Evolutionary conservation across 2,329 filamentous ascomycete genomes (phyloP).

Genomic region (Basipetospora chlamydospora): DNA sequence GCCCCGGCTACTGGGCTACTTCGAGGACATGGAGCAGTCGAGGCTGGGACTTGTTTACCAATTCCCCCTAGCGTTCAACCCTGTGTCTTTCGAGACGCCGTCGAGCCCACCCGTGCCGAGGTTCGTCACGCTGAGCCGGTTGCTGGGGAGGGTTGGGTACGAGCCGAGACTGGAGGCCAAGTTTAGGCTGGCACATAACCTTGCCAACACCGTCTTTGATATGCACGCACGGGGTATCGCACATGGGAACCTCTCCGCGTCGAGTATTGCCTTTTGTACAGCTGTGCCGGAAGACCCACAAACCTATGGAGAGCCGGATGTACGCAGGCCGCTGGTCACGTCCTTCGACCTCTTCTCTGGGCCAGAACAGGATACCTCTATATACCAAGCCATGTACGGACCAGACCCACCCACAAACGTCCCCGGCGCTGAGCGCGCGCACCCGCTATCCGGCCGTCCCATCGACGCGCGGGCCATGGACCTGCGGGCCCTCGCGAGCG

Average conservation of each 20-base stretch:
- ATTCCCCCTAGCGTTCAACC: constrained; percentile 50
- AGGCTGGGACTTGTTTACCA: constrained; percentile 64
- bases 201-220: constrained; percentile 59
- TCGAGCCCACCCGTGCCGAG: constrained; percentile 35
- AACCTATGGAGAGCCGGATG: constrained; percentile 36
- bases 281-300: constrained; percentile 25
- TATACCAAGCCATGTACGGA: too few relatives aligned
- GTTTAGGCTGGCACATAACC: constrained; percentile 58
- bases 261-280: constrained; percentile 52
- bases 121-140: constrained; percentile 37
- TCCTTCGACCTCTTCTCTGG: constrained; percentile 58
- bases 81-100: constrained; percentile 36
- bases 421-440: too few relatives aligned
- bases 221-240: constrained; percentile 54
- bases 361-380: too few relatives aligned
- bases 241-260: constrained; percentile 55
- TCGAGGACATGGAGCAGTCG: constrained; percentile 56
- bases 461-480: constrained; percentile 52
- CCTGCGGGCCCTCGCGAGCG: constrained; percentile 57
- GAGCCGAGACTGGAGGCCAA: constrained; percentile 61
- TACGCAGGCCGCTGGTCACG: constrained; percentile 54
- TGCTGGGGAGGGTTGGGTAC: constrained; percentile 35
- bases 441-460: too few relatives aligned
- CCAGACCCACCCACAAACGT: too few relatives aligned
- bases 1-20: constrained; percentile 51